A percentile compares a stretch with the other conserved stretches of the same genome.
These are phyloP conservation scores for Aschersonia sp. DNA, from an alignment of 2,329 filamentous ascomycete genomes.

Conservation along the genomic window DNA sequence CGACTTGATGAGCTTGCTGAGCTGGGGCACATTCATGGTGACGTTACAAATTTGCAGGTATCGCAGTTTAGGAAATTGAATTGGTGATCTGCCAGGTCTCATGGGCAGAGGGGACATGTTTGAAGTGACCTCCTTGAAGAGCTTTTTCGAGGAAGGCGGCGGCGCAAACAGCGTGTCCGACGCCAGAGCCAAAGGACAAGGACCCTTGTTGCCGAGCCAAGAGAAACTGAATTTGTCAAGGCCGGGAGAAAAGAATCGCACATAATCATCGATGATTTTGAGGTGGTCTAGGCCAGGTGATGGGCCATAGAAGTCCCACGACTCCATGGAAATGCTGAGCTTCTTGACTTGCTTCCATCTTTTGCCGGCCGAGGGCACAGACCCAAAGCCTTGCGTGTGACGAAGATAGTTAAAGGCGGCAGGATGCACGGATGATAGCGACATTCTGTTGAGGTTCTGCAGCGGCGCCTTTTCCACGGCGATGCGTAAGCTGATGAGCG, in stretches of 20 bases:
- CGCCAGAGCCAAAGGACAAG: conserved; percentile 57
- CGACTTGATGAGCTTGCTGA: conserved; percentile 50
- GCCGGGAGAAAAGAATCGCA: conserved; percentile 51
- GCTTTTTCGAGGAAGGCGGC: conserved; percentile 33
- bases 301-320: conserved; percentile 47
- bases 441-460: conserved; percentile 51
- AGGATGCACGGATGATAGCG: conserved; percentile 60
- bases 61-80: conserved; percentile 53
- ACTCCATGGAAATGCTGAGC: conserved; percentile 58
- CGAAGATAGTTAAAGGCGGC: conserved; percentile 65
- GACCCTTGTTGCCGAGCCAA: conserved; percentile 64
- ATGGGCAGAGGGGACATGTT: conserved; percentile 49
- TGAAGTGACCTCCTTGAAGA: conserved; percentile 50
- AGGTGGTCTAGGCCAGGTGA: conserved; percentile 54
- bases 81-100: conserved; percentile 34
- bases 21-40: conserved; percentile 55
- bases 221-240: conserved; percentile 62
- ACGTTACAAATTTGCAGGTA: conserved; percentile 61
- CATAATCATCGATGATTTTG: conserved; percentile 70
- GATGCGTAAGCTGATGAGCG: conserved; percentile 74
- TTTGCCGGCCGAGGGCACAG: conserved; percentile 54
- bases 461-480: conserved; percentile 63
- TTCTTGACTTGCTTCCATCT: conserved; percentile 68
- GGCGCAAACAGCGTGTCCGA: conserved; percentile 56
- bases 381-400: conserved; percentile 59